Evolutionary conservation across 139 green algal species (phyloP), one percentile per base, ranked within the genome.

Genomic region (Coelastrella sp.): DNA sequence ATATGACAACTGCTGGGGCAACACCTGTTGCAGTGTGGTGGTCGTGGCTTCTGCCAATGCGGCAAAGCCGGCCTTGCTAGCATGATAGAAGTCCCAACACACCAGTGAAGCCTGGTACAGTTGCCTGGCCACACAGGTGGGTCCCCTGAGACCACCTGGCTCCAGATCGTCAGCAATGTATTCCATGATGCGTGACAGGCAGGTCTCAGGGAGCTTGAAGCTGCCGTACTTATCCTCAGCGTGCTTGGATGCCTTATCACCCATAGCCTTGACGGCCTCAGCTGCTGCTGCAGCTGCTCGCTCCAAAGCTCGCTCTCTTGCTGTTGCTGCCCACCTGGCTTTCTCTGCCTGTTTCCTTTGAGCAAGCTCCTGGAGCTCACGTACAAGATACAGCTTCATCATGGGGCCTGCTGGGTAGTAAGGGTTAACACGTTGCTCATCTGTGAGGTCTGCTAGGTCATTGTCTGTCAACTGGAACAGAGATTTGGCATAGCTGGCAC

Each of bases 61-160:
- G 21, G 5, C 13, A 21, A 83, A 71, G 15, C 53, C 75, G 17
- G 63, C 50, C 75, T 83, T 83, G 15, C 53, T 17, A 50, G 75
- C 75, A 25, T 83, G 75, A 45, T 83, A 83, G 37, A 69, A 83
- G 53, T 83, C 75, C 75, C 50, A 69, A 38, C 75, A 83, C 53
- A 83, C 62, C 72, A 67, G 45, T 35, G 72, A 43, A 21, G 72
- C 72, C 7, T 43, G 9, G 34, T 53, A 53, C 27, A 80, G 48
- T 7, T 80, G 45, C 15, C 53, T 64, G 30, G 72, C 72, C 48
- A 80, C 72, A 50, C 13, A 43, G 30, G 15, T 50, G 9, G 72
- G 72, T 38, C 72, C 72, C 30, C 72, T 57, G 43, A 80, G 48
- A 30, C 72, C 72, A 4, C 48, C 48, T 19, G 48, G 72, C 27